Percentiles rank a stretch among this genome's conserved stretches.
These are phyloP conservation scores for Vitis hybrid DNA, from an alignment of 177 flowering plant genomes.

Conservation along the genomic window DNA sequence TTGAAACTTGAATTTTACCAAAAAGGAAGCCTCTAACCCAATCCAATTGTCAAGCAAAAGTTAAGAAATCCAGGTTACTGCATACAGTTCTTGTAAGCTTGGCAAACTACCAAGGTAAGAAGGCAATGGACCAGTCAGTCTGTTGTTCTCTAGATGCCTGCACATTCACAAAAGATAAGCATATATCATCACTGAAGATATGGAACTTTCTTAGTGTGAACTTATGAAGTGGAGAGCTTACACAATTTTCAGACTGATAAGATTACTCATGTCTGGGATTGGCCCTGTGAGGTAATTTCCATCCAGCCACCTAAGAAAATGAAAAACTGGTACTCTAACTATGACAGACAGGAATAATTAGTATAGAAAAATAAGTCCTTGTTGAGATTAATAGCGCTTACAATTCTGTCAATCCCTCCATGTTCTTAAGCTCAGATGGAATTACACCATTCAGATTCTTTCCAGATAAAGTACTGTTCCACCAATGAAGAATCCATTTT, in stretches of 20 bases:
- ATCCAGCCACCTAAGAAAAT: constrained; percentile 68
- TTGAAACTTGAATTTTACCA: not conserved
- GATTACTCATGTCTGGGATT: constrained; percentile 81
- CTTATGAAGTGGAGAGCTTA: constrained; percentile 35
- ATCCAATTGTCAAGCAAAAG: not conserved
- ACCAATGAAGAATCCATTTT: not conserved
- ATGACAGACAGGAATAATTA: not conserved
- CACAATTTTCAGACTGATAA: constrained; percentile 61
- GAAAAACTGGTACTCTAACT: constrained; percentile 4
- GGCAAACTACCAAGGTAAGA: constrained; percentile 66
- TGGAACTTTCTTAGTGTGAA: not conserved
- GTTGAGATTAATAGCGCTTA: constrained; percentile 41
- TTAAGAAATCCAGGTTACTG: constrained; percentile 1
- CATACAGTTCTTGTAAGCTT: constrained; percentile 79
- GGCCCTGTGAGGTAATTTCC: constrained; percentile 66
- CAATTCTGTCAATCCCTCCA: constrained; percentile 80
- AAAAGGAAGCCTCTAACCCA: not conserved
- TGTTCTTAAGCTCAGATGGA: constrained; percentile 58
- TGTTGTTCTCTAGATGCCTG: constrained; percentile 96
- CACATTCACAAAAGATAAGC: constrained; percentile 21
- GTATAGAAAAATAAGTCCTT: not conserved
- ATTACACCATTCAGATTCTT: constrained; percentile 64
- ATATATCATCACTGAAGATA: not conserved
- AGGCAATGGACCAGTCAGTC: constrained; percentile 71
- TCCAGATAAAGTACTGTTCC: constrained; percentile 66